Percentiles rank a stretch among this genome's conserved stretches.
These are phyloP conservation scores for Neurospora tetraspora DNA, from an alignment of 495 filamentous ascomycete species.

Conservation along the genomic window DNA sequence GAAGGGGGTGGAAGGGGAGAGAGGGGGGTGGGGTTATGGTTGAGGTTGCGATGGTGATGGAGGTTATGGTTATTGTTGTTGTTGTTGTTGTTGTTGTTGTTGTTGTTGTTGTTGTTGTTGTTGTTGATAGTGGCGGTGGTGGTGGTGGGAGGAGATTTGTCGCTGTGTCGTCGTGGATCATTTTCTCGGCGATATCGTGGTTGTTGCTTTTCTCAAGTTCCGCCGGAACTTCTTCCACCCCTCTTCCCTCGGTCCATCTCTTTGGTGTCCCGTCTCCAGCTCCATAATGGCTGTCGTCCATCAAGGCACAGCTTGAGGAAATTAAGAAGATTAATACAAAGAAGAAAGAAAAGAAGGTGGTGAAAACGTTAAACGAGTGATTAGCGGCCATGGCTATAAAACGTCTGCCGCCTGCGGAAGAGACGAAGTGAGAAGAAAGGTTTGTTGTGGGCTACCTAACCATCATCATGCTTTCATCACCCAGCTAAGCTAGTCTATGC, in stretches of 20 bases:
- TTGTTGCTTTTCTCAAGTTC: background rate
- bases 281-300: background rate
- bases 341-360: conserved; percentile 1
- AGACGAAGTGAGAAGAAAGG: background rate
- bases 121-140: background rate
- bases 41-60: background rate
- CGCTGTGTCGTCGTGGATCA: background rate
- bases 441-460: background rate
- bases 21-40: background rate
- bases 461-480: background rate
- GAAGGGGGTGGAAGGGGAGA: background rate
- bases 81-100: no score
- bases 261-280: background rate
- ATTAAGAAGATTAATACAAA: conserved; percentile 6
- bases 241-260: background rate
- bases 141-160: background rate
- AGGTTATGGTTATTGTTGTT: background rate
- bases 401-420: background rate
- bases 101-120: background rate
- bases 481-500: background rate
- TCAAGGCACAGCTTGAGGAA: conserved; percentile 17
- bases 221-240: background rate
- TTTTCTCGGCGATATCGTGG: background rate
- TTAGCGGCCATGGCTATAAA: conserved; percentile 4
- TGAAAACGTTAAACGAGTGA: conserved; percentile 3